These are phyloP conservation scores for Helichrysum umbraculigerum DNA, from an alignment of 129 eudicot genomes.

Conservation along the genomic window DNA sequence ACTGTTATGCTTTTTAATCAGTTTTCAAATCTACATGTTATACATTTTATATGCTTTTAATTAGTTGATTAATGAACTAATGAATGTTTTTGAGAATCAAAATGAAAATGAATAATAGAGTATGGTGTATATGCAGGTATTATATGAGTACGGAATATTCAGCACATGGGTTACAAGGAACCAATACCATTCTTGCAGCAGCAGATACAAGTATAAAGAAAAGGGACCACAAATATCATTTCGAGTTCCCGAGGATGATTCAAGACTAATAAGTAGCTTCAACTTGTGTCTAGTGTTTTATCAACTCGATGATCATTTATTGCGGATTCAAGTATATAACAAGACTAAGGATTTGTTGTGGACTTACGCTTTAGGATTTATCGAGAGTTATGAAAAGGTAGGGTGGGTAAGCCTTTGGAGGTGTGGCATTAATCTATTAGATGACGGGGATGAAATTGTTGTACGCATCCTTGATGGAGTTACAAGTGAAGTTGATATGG, in stretches of 20 bases:
- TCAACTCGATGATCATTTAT: neutral
- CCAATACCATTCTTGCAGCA: neutral
- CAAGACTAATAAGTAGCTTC: conserved; percentile 7
- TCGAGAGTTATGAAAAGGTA: neutral
- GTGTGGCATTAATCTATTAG: conserved; percentile 10
- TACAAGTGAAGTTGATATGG: too few species aligned
- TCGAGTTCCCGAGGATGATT: conserved; percentile 13
- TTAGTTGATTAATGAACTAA: neutral
- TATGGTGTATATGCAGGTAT: neutral
- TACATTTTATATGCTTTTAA: neutral
- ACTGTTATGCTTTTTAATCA: neutral
- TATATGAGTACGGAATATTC: conserved; percentile 21
- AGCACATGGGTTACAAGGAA: neutral
- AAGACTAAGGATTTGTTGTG: conserved; percentile 16
- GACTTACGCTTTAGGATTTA: neutral
- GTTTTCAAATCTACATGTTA: neutral
- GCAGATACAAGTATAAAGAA: neutral
- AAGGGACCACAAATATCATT: conserved; percentile 12
- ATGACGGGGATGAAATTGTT: conserved; percentile 6
- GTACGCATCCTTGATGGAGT: neutral
- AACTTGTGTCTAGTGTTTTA: conserved; percentile 1
- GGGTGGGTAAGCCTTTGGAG: conserved; percentile 19
- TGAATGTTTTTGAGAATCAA: neutral
- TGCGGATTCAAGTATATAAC: neutral
- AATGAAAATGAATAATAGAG: too few species aligned